Percentiles rank a stretch among this genome's conserved stretches.
Conservation (phyloP, 1,139 yeast species). For the Kurtzmaniella quercitrusa region DNA sequence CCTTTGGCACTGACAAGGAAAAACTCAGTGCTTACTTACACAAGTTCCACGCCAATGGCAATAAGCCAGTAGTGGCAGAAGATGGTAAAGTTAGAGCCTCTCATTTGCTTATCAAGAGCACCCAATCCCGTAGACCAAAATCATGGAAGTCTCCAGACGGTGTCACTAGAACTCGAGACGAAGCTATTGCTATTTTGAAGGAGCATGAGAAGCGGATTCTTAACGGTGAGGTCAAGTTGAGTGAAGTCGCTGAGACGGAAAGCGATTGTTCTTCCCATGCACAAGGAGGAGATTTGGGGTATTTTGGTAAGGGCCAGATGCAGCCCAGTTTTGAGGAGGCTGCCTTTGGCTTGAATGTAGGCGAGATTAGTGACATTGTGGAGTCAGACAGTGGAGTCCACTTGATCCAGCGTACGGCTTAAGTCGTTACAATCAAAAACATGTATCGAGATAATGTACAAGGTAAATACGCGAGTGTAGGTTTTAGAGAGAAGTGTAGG, state of each 20-base stretch:
- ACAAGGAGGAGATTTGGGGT: conserved; percentile 90
- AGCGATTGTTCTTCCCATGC: conserved; percentile 88
- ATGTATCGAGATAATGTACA: no score
- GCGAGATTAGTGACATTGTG: conserved; percentile 77
- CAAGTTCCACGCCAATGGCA: conserved; percentile 45
- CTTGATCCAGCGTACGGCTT: conserved; percentile 79
- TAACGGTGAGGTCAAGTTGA: conserved; percentile 65
- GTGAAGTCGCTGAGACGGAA: conserved; percentile 73
- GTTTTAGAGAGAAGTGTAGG: no score
- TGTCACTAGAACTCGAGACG: conserved; percentile 77
- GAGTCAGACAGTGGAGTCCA: conserved; percentile 93
- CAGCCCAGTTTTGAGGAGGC: conserved; percentile 92
- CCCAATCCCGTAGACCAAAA: conserved; percentile 80
- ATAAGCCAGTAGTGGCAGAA: conserved; percentile 55
- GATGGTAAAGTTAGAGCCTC: conserved; percentile 44
- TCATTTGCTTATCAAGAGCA: conserved; percentile 80
- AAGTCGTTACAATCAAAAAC: conserved; percentile 6
- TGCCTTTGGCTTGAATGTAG: conserved; percentile 74
- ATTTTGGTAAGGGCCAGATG: conserved; percentile 87
- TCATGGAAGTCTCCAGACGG: conserved; percentile 79
- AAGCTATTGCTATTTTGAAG: conserved; percentile 65
- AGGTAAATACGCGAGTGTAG: no score
- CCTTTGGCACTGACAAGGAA: conserved; percentile 70
- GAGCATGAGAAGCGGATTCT: conserved; percentile 58
- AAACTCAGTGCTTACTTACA: conserved; percentile 54